Evolutionary conservation across 2,329 filamentous ascomycete species (phyloP).

Genomic region (Aspergillus melleus): DNA sequence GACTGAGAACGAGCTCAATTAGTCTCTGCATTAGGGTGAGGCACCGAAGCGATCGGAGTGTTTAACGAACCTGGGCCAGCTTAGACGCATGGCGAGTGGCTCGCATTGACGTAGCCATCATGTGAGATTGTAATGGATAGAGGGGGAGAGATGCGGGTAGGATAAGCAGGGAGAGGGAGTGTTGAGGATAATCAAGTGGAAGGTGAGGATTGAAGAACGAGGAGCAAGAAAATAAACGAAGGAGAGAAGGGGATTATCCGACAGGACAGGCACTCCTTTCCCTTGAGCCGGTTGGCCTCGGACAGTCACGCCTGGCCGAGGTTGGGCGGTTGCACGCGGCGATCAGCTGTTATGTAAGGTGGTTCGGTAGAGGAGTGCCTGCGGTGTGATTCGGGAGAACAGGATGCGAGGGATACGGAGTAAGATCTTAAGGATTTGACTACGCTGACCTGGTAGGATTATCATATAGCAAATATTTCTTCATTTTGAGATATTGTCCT

Average conservation of each 20-base stretch:
- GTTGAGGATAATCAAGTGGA: neutral
- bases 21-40: neutral
- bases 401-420: no score
- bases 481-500: no score
- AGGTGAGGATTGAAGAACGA: constrained; percentile 1
- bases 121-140: constrained; percentile 14
- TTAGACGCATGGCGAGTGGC: constrained; percentile 39
- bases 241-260: neutral
- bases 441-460: no score
- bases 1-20: constrained; percentile 1
- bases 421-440: no score
- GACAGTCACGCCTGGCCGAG: constrained; percentile 20
- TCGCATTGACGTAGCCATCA: constrained; percentile 33
- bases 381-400: neutral
- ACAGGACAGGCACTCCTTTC: neutral
- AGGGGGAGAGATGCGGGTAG: constrained; percentile 10
- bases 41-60: constrained; percentile 3
- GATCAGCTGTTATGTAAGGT: neutral
- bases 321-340: constrained; percentile 29
- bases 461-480: no score
- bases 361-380: neutral
- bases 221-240: constrained; percentile 12
- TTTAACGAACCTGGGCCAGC: constrained; percentile 34
- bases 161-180: neutral
- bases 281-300: constrained; percentile 15